Conservation (phyloP, 2,329 filamentous ascomycete genomes). For the Talaromyces sp. region DNA sequence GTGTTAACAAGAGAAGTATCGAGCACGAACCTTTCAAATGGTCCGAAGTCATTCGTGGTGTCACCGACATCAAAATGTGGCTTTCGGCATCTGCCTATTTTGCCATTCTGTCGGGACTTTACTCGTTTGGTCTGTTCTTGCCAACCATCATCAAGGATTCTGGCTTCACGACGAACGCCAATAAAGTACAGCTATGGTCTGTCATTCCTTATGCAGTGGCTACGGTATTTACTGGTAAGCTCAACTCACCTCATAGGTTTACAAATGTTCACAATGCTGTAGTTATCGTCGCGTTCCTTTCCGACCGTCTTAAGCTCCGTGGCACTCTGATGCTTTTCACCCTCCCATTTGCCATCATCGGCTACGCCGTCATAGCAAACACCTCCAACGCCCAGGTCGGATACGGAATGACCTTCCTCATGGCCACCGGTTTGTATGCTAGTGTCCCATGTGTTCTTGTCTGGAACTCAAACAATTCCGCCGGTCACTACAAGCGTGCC, state of each 20-base stretch:
- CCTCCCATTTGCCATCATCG: conserved; percentile 61
- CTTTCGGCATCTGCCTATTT: conserved; percentile 61
- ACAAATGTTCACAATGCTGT: not conserved
- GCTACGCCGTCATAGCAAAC: conserved; percentile 63
- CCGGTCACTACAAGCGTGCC: conserved; percentile 67
- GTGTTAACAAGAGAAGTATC: conserved; percentile 9
- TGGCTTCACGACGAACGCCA: conserved; percentile 52
- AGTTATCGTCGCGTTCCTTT: conserved; percentile 49
- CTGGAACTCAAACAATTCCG: conserved; percentile 66
- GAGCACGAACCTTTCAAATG: conserved; percentile 53
- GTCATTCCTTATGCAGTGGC: conserved; percentile 63
- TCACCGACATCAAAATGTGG: conserved; percentile 61
- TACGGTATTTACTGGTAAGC: conserved; percentile 51
- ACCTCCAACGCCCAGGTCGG: conserved; percentile 50
- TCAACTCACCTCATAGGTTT: conserved; percentile 4
- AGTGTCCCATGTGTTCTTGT: conserved; percentile 61
- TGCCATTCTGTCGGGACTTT: conserved; percentile 55
- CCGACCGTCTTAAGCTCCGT: conserved; percentile 58
- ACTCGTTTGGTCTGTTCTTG: conserved; percentile 63
- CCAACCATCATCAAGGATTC: conserved; percentile 63
- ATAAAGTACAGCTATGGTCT: conserved; percentile 60
- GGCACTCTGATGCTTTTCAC: conserved; percentile 62
- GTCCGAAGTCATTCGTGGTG: conserved; percentile 60
- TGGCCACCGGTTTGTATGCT: conserved; percentile 63
- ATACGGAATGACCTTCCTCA: conserved; percentile 66